phyloP scores from a whole-genome alignment of 208 protist genomes.

The Kentomonas sorsogonicus region DNA sequence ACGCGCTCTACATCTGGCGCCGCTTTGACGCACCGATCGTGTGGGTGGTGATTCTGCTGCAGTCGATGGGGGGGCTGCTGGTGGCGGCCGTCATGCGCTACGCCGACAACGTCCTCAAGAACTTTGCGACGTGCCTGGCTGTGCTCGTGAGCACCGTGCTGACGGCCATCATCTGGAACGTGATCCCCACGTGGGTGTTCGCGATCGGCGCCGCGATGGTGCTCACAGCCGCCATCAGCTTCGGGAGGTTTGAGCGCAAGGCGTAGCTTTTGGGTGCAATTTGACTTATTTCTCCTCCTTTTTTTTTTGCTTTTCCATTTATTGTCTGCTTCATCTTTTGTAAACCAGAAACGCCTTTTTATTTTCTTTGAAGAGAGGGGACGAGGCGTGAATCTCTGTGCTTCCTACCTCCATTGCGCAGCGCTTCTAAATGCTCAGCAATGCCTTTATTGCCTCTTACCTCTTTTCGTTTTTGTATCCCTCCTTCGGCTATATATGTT shows the following conservation, averaged over 20 bases:
- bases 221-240: conserved; percentile 40
- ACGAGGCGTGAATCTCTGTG: no score
- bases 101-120: conserved; percentile 85
- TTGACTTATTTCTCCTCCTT: conserved; percentile 1
- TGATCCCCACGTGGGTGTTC: conserved; percentile 33
- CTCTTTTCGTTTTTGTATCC: no score
- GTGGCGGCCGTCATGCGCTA: conserved; percentile 81
- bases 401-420: no score
- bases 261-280: background rate
- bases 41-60: conserved; percentile 57
- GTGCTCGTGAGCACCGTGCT: conserved; percentile 67
- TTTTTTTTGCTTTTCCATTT: background rate
- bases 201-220: conserved; percentile 48
- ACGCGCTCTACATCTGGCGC: no score
- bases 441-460: no score
- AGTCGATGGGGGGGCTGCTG: conserved; percentile 73
- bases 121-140: conserved; percentile 75
- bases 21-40: conserved; percentile 49
- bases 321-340: background rate
- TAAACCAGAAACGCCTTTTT: background rate
- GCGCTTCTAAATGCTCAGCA: no score
- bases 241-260: conserved; percentile 60
- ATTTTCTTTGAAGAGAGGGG: no score
- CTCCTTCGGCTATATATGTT: no score
- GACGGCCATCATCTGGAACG: conserved; percentile 49